Percentiles rank a stretch among this genome's conserved stretches.
Evolutionary conservation across 352 stramenopile genomes (phyloP).

Genomic region (Halophytophthora polymorphica): DNA sequence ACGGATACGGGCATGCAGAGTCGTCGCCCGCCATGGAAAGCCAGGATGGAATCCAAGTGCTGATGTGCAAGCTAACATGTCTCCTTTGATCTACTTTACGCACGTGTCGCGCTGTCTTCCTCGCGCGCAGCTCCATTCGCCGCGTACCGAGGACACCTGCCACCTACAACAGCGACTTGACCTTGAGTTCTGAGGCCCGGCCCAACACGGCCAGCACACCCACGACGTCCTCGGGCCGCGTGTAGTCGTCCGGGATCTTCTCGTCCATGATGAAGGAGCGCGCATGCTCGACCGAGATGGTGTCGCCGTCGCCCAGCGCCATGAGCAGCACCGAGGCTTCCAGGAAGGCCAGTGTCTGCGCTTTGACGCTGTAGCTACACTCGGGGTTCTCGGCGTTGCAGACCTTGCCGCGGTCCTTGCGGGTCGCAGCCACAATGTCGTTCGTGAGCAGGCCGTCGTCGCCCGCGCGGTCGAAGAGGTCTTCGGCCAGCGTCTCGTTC

Average conservation of each 20-base stretch:
- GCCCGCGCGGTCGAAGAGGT: slow-evolving; percentile 10
- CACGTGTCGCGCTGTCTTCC: too few species aligned
- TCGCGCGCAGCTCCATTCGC: too few species aligned
- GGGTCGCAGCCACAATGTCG: slow-evolving; percentile 5
- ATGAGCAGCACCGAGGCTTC: slow-evolving; percentile 9
- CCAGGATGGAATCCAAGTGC: too few species aligned
- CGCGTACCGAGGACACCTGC: too few species aligned
- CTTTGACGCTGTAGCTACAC: slow-evolving; percentile 8
- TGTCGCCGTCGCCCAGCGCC: slow-evolving; percentile 3
- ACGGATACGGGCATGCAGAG: too few species aligned
- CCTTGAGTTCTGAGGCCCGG: slow-evolving; percentile 7
- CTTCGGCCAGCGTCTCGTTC: slow-evolving; percentile 6
- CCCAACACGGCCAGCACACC: not conserved
- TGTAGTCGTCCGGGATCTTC: slow-evolving; percentile 11
- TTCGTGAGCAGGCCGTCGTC: slow-evolving; percentile 3
- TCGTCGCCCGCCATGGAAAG: too few species aligned
- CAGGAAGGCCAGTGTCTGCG: slow-evolving; percentile 8
- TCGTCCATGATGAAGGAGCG: slow-evolving; percentile 14
- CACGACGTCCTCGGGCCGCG: not conserved
- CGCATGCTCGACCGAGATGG: slow-evolving; percentile 9
- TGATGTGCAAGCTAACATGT: too few species aligned
- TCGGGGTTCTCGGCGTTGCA: slow-evolving; percentile 17
- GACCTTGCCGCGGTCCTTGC: slow-evolving; percentile 8
- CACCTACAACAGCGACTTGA: slow-evolving; percentile 1
- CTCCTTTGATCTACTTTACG: too few species aligned